A percentile compares a stretch with the other conserved stretches of the same genome.
Conservation (phyloP, 179 eudicot genomes). For the Beta lomatogona region DNA sequence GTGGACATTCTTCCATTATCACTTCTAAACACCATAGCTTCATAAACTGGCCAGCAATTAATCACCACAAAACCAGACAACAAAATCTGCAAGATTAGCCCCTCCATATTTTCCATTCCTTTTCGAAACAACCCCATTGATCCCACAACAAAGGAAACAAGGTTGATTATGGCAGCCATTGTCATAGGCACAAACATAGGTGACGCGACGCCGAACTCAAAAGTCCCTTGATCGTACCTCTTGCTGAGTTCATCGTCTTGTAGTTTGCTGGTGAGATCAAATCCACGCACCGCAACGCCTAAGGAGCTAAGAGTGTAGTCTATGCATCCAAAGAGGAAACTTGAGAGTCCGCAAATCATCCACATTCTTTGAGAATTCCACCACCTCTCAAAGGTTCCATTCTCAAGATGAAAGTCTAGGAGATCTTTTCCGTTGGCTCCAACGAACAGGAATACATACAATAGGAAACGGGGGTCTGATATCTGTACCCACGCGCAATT, state of each 20-base stretch:
- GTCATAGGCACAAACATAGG: slow-evolving; percentile 65
- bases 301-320: slow-evolving; percentile 47
- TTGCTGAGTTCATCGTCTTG: slow-evolving; percentile 55
- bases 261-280: slow-evolving; percentile 67
- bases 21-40: slow-evolving; percentile 53
- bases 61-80: slow-evolving; percentile 52
- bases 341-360: slow-evolving; percentile 56
- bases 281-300: slow-evolving; percentile 51
- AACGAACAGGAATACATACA: slow-evolving; percentile 57
- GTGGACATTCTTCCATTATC: slow-evolving; percentile 63
- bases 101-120: slow-evolving; percentile 31
- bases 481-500: slow-evolving; percentile 35
- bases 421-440: slow-evolving; percentile 68
- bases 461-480: slow-evolving; percentile 40
- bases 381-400: slow-evolving; percentile 63
- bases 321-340: slow-evolving; percentile 45
- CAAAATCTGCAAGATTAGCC: slow-evolving; percentile 44
- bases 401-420: slow-evolving; percentile 46
- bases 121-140: slow-evolving; percentile 8
- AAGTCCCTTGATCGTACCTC: slow-evolving; percentile 65
- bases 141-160: slow-evolving; percentile 46
- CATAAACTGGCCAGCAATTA: slow-evolving; percentile 63
- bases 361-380: slow-evolving; percentile 86
- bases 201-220: slow-evolving; percentile 70
- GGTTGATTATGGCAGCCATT: slow-evolving; percentile 52